A percentile compares a stretch with the other conserved stretches of the same genome.
phyloP scores from a whole-genome alignment of 257 asterid species.

The Sherardia arvensis region DNA sequence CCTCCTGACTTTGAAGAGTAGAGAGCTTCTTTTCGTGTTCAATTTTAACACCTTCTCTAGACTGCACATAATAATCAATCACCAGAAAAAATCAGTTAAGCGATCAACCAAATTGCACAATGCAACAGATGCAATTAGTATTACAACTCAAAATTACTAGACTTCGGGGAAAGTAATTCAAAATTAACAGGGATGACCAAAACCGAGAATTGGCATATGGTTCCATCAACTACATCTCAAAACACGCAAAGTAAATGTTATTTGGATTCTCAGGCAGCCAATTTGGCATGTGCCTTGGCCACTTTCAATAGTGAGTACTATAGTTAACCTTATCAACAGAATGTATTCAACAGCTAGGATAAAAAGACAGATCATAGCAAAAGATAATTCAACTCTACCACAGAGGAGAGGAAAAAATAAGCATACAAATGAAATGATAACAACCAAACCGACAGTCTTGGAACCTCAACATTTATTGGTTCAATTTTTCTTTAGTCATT shows the following conservation, averaged over 20 bases:
- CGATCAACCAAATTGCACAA: not conserved
- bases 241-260: not conserved
- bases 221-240: not conserved
- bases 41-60: constrained; percentile 89
- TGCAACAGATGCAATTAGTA: not conserved
- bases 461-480: constrained; percentile 15
- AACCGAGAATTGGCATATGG: not conserved
- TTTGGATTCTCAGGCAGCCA: constrained; percentile 13
- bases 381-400: constrained; percentile 25
- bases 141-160: not conserved
- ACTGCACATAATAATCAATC: constrained; percentile 28
- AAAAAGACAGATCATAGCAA: constrained; percentile 20
- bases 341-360: constrained; percentile 16
- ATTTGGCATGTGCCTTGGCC: constrained; percentile 23
- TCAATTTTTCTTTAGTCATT: constrained; percentile 18
- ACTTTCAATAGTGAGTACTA: constrained; percentile 25
- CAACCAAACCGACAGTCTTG: not conserved
- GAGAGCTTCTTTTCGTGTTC: constrained; percentile 85
- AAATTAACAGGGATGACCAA: not conserved
- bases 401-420: constrained; percentile 18
- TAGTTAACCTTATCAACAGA: constrained; percentile 23
- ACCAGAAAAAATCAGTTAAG: not conserved
- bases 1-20: constrained; percentile 78
- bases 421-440: constrained; percentile 2
- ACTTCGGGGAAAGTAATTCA: not conserved